Base-by-base conservation (phyloP, 2,329 filamentous ascomycete genomes). In the Diaporthe aspalathi region DNA sequence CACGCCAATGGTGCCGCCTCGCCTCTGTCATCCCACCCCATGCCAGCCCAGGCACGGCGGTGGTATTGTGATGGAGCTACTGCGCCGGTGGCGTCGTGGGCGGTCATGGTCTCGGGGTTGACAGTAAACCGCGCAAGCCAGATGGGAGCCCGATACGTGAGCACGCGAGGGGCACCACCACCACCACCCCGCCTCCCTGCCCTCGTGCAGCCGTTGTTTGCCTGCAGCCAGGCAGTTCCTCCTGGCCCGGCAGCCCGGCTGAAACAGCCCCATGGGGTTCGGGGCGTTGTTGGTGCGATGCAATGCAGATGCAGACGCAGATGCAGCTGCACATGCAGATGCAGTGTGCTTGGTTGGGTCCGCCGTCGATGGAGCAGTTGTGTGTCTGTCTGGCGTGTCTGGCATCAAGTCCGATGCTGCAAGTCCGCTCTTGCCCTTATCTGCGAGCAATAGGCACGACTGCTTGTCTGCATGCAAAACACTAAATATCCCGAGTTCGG, bases 41-140 rank as follows among this genome's bases (percentile, higher is more conserved):
- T 38, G 53, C 53, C 53, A 56, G 53, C 49, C 43, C 43, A 63
- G 29, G 20, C 60, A 24, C 22, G 60, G 43, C 43, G 24, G n/a
- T 45, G 57, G 40, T 24, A 38, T 63, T 29, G 20, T 63, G 29
- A 49, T 22, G 60, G 20, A 49, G 43, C 27, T 63, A 5, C 43
- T 50, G 35, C n/a, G 43, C 60, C 27, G 60, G 29, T 63, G 60
- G 60, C 43, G 60, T 35, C 43, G 40, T 32, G 24, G 43, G 57
- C 57, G 60, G 27, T 49, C 45, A 29, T 35, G 43, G 60, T 49
- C 57, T 63, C 60, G 60, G 60, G 60, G 60, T 16, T 63, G 43
- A 63, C 60, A 63, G 60, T 20, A 49, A 49, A 45, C 60, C 60
- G 49, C 60, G 60, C 43, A 63, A n/a, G 60, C 57, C 40, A 63